These are phyloP conservation scores for Trametes meyenii DNA, from an alignment of 768 basidiomycete species.

Conservation along the genomic window DNA sequence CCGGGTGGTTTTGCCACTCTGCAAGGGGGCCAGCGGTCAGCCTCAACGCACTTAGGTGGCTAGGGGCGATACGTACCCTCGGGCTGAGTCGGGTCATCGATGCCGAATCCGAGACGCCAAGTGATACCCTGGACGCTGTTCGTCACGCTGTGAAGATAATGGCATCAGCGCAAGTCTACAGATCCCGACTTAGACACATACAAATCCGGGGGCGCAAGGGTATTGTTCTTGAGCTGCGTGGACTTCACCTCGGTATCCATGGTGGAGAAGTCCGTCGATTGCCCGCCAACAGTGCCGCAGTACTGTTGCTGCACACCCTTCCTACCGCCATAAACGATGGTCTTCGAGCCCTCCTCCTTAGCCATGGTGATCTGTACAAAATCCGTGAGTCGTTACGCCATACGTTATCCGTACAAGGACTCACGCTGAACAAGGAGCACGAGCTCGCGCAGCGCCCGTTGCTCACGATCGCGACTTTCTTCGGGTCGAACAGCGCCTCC, in stretches of 20 bases:
- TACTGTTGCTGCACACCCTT: constrained; percentile 52
- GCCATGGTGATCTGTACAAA: constrained; percentile 56
- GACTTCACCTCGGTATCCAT: constrained; percentile 66
- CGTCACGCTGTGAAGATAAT: constrained; percentile 41
- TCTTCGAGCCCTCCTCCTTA: constrained; percentile 58
- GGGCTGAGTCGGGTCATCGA: constrained; percentile 51
- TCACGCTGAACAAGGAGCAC: constrained; percentile 34
- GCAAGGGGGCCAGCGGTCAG: constrained; percentile 6
- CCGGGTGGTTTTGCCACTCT: constrained; percentile 65
- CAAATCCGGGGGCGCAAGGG: constrained; percentile 63
- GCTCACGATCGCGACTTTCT: constrained; percentile 54
- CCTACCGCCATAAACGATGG: constrained; percentile 60
- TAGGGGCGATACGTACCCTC: constrained; percentile 48
- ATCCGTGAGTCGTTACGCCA: background rate
- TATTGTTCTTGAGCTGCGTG: constrained; percentile 53
- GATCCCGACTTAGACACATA: constrained; percentile 32
- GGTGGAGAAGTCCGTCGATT: constrained; percentile 58
- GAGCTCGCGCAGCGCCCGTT: constrained; percentile 46
- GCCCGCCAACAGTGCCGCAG: constrained; percentile 65
- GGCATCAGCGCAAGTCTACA: background rate
- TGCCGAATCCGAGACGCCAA: constrained; percentile 64
- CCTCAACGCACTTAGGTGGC: background rate
- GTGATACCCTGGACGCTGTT: constrained; percentile 65
- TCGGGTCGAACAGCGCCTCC: constrained; percentile 49
- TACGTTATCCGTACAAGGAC: constrained; percentile 7